A percentile compares a stretch with the other conserved stretches of the same genome.
These are phyloP conservation scores for Plasmodium coatneyi DNA, from an alignment of 169 alveolate genomes.

Conservation along the genomic window DNA sequence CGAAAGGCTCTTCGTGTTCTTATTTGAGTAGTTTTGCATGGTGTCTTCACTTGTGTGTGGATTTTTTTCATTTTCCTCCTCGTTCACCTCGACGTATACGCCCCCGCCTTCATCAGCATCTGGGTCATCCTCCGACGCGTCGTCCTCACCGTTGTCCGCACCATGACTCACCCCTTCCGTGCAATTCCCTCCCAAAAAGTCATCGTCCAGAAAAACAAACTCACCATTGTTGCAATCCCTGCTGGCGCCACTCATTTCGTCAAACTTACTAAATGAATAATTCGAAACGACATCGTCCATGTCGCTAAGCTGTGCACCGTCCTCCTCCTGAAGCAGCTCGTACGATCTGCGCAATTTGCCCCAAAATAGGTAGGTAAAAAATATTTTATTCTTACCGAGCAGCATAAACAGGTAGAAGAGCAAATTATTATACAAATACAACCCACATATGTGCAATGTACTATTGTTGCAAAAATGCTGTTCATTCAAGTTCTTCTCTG, in stretches of 20 bases:
- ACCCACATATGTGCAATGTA: conserved; percentile 36
- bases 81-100: conserved; percentile 15
- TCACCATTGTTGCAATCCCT: background rate
- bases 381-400: conserved; percentile 18
- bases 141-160: background rate
- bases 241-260: background rate
- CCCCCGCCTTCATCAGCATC: conserved; percentile 30
- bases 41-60: background rate
- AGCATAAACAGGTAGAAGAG: conserved; percentile 16
- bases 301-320: conserved; percentile 3
- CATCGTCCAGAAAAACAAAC: conserved; percentile 5
- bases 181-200: background rate
- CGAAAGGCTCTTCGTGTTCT: background rate
- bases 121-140: conserved; percentile 5
- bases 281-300: conserved; percentile 41
- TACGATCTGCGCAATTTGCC: conserved; percentile 1
- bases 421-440: conserved; percentile 43
- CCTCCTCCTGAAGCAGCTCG: conserved; percentile 45
- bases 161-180: background rate
- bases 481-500: conserved; percentile 40
- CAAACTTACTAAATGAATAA: conserved; percentile 50
- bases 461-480: conserved; percentile 44
- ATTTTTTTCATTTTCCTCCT: conserved; percentile 8
- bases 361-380: conserved; percentile 45
- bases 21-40: background rate